Conservation (phyloP, 2,329 filamentous ascomycete species). For the Sordariomycetes sp. region DNA sequence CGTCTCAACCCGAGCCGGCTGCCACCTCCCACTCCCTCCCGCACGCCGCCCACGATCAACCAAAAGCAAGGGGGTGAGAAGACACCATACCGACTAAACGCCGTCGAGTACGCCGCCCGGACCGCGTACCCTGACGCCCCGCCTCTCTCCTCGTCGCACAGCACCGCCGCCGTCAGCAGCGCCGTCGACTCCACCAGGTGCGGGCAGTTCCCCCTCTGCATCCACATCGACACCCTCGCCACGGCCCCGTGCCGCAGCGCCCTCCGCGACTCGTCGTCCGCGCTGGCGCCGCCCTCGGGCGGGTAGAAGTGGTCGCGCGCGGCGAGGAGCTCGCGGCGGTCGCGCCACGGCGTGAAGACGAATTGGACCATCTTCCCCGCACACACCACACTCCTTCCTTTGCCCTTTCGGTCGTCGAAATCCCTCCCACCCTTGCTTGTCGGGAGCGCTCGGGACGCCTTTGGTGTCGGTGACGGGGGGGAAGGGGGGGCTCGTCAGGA, state of each 20-base stretch:
- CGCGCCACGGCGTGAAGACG: conserved; percentile 64
- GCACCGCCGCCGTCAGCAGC: conserved; percentile 56
- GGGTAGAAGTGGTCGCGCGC: conserved; percentile 56
- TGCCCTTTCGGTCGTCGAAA: neutral
- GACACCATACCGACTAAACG: conserved; percentile 55
- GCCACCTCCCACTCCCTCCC: neutral
- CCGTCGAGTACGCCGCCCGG: conserved; percentile 60
- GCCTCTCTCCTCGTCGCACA: conserved; percentile 45
- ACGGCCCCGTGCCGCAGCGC: conserved; percentile 35
- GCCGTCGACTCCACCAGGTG: conserved; percentile 73
- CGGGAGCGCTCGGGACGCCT: neutral
- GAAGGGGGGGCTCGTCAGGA: too few relatives aligned
- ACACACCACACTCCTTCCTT: neutral
- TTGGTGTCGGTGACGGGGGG: too few relatives aligned
- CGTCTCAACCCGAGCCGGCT: neutral
- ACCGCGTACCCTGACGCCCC: conserved; percentile 47
- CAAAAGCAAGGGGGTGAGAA: conserved; percentile 4
- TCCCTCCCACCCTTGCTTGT: neutral
- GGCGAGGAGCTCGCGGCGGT: conserved; percentile 51
- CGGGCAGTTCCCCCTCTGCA: conserved; percentile 63
- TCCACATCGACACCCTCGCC: conserved; percentile 54
- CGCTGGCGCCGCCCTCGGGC: conserved; percentile 5
- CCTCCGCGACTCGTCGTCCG: conserved; percentile 4
- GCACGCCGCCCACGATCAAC: neutral
- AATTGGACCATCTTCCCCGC: conserved; percentile 51